phyloP scores from a whole-genome alignment of 345 rosid genomes.

The Syzygium jambos region DNA sequence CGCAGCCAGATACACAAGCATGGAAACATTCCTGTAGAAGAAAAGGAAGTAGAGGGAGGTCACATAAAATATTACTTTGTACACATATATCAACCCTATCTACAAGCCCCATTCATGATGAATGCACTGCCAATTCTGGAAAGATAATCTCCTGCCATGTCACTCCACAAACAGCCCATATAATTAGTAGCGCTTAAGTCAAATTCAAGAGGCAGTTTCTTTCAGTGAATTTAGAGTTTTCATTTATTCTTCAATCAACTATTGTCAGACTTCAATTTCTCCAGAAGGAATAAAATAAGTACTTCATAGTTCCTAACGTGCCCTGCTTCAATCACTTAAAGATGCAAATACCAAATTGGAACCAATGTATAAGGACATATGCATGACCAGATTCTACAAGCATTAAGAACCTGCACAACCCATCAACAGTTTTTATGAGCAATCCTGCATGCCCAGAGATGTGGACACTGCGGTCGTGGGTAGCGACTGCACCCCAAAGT shows the following conservation, averaged over 20 bases:
- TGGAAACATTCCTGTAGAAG: slow-evolving; percentile 66
- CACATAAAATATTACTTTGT: background rate
- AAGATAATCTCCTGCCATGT: background rate
- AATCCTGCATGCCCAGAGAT: background rate
- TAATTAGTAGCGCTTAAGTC: background rate
- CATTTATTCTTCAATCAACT: background rate
- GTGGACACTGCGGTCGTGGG: background rate
- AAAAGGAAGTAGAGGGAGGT: background rate
- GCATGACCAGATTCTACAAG: background rate
- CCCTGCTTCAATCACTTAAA: background rate
- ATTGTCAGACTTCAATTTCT: background rate
- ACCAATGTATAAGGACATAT: background rate
- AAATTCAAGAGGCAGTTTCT: background rate
- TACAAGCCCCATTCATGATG: background rate
- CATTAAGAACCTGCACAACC: background rate
- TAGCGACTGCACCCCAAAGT: background rate
- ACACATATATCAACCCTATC: background rate
- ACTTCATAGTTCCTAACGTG: background rate
- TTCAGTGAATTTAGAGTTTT: background rate
- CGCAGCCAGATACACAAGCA: slow-evolving; percentile 92
- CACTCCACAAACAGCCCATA: background rate
- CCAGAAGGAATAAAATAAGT: background rate
- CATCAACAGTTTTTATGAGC: background rate
- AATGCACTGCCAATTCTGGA: background rate
- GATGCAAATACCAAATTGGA: background rate